These are phyloP conservation scores for Lentinula boryana DNA, from an alignment of 768 basidiomycete genomes.

Conservation along the genomic window DNA sequence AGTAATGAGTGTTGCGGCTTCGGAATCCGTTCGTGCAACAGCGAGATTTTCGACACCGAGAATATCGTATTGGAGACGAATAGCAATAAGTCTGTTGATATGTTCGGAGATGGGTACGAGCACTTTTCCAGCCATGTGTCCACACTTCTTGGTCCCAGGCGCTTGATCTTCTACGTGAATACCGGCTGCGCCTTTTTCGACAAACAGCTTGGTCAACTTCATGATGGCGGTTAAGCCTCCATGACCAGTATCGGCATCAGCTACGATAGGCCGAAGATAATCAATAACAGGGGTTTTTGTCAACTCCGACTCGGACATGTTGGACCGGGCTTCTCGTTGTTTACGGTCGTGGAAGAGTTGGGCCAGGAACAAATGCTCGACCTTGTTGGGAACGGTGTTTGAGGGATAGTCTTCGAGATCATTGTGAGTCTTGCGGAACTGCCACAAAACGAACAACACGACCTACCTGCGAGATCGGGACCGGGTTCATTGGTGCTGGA, in stretches of 20 bases:
- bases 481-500: slow-evolving; percentile 94
- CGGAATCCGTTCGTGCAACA: slow-evolving; percentile 93
- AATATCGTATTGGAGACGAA: slow-evolving; percentile 95
- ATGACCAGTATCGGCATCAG: slow-evolving; percentile 98
- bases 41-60: slow-evolving; percentile 97
- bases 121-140: slow-evolving; percentile 94
- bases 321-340: slow-evolving; percentile 77
- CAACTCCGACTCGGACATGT: slow-evolving; percentile 65
- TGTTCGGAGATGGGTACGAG: slow-evolving; percentile 97
- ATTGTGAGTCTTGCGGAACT: background rate
- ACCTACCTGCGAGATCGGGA: slow-evolving; percentile 90
- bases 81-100: slow-evolving; percentile 95
- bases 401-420: slow-evolving; percentile 79
- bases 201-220: slow-evolving; percentile 98
- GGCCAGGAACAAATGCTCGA: slow-evolving; percentile 96
- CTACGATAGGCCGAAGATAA: slow-evolving; percentile 91
- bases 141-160: slow-evolving; percentile 94
- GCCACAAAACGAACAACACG: background rate
- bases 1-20: slow-evolving; percentile 95
- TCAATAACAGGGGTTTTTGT: slow-evolving; percentile 69
- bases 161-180: slow-evolving; percentile 99
- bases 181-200: slow-evolving; percentile 96
- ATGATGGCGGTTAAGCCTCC: slow-evolving; percentile 97
- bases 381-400: slow-evolving; percentile 98
- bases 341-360: slow-evolving; percentile 99